These are phyloP conservation scores for Macrolepiota dolichaula DNA, from an alignment of 768 basidiomycete species.

Conservation along the genomic window DNA sequence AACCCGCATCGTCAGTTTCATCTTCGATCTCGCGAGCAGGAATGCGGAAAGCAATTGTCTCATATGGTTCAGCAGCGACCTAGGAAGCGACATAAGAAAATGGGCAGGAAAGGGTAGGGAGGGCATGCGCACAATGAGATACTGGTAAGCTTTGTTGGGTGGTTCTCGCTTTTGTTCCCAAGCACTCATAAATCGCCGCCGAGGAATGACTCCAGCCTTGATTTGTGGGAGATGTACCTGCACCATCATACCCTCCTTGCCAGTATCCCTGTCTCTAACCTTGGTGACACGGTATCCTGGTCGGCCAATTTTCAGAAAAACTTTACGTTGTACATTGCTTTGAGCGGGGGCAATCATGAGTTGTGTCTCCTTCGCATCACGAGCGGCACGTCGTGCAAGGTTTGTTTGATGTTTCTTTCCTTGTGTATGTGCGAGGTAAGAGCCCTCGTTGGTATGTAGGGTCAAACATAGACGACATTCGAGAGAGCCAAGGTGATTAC, in stretches of 20 bases:
- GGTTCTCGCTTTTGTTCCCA: conserved; percentile 97
- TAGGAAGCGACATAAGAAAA: conserved; percentile 36
- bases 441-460: conserved; percentile 98
- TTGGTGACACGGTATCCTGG: conserved; percentile 97
- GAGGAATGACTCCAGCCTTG: conserved; percentile 78
- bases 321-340: conserved; percentile 81
- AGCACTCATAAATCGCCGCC: conserved; percentile 92
- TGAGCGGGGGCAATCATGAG: conserved; percentile 85
- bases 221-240: conserved; percentile 96
- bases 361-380: conserved; percentile 92
- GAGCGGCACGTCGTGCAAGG: conserved; percentile 94
- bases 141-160: conserved; percentile 95
- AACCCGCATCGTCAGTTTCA: conserved; percentile 84
- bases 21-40: conserved; percentile 97
- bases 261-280: conserved; percentile 85
- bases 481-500: conserved; percentile 96
- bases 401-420: conserved; percentile 99
- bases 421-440: conserved; percentile 98
- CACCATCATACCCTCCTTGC: conserved; percentile 96
- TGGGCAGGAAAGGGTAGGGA: conserved; percentile 9
- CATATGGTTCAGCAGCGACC: conserved; percentile 99
- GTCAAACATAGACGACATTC: conserved; percentile 98
- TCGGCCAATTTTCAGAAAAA: conserved; percentile 95
- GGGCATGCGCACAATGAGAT: conserved; percentile 77
- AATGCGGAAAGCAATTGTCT: conserved; percentile 98